Percentiles rank a stretch among this genome's conserved stretches.
Conservation (phyloP, 495 filamentous ascomycete genomes). For the Tricharina praecox region DNA sequence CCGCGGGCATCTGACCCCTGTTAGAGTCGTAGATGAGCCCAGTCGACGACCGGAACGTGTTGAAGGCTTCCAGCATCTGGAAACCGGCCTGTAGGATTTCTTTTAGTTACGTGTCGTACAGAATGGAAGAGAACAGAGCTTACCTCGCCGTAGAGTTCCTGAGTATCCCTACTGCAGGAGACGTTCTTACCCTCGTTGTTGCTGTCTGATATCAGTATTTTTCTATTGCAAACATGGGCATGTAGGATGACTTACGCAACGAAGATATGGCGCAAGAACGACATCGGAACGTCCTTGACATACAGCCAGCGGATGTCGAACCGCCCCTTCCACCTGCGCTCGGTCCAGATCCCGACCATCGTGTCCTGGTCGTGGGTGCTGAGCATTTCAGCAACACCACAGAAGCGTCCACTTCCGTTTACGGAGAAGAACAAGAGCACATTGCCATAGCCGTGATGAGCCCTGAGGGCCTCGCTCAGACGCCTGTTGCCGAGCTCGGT, state of each 20-base stretch:
- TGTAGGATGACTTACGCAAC: constrained; percentile 8
- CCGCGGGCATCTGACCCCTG: neutral
- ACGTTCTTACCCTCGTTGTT: constrained; percentile 21
- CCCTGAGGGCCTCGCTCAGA: constrained; percentile 15
- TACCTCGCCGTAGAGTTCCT: constrained; percentile 16
- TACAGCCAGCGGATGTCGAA: constrained; percentile 16
- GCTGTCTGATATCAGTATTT: constrained; percentile 7
- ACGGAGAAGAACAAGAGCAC: constrained; percentile 22
- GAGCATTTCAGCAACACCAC: constrained; percentile 20
- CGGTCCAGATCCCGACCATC: constrained; percentile 16
- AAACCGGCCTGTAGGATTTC: neutral
- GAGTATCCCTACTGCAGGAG: constrained; percentile 16
- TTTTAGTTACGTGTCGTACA: neutral
- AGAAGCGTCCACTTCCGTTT: constrained; percentile 18
- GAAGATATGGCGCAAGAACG: constrained; percentile 13
- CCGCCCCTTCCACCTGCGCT: constrained; percentile 17
- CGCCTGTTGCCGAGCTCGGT: constrained; percentile 21
- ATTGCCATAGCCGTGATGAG: constrained; percentile 7
- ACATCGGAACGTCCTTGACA: constrained; percentile 17
- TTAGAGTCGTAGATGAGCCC: neutral
- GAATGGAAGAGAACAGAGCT: neutral
- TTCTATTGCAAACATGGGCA: neutral
- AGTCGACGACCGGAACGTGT: neutral
- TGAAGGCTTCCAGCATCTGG: neutral
- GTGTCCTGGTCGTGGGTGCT: constrained; percentile 11